Conservation (phyloP, 305 asterid species). For the Striga hermonthica region DNA sequence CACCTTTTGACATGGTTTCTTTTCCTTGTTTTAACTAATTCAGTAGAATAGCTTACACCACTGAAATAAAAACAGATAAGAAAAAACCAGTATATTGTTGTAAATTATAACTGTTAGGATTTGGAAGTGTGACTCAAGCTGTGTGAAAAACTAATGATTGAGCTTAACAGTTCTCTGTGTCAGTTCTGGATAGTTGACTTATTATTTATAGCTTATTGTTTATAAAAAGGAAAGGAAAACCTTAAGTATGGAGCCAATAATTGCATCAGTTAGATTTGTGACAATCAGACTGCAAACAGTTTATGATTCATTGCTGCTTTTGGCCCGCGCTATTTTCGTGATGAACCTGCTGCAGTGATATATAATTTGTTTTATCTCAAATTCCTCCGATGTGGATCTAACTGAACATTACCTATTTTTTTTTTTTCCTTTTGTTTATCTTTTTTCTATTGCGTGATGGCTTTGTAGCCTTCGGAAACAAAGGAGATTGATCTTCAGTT, state of each 20-base stretch:
- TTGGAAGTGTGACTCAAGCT: background rate
- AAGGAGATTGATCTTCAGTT: conserved; percentile 82
- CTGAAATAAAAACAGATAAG: background rate
- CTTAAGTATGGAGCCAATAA: conserved; percentile 14
- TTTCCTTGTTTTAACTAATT: background rate
- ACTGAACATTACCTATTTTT: conserved; percentile 27
- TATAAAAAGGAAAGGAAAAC: background rate
- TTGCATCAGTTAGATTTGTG: background rate
- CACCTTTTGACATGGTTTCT: background rate
- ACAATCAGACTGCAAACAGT: background rate
- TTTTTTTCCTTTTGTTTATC: background rate
- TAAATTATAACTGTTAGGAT: too few species aligned
- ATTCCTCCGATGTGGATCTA: conserved; percentile 18
- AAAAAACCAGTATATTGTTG: background rate
- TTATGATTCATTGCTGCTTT: too few species aligned
- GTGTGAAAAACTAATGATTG: conserved; percentile 10
- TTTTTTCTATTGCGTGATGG: conserved; percentile 11
- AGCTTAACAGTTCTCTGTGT: background rate
- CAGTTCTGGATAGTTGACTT: background rate
- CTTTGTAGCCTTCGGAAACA: conserved; percentile 54
- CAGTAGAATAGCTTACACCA: background rate
- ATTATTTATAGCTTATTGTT: too few species aligned
- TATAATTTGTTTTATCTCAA: conserved; percentile 13
- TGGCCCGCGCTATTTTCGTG: background rate
- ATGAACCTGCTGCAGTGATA: conserved; percentile 5